Percentiles rank a stretch among this genome's conserved stretches.
phyloP scores from a whole-genome alignment of 345 rosid genomes.

The Cardamine occulta region DNA sequence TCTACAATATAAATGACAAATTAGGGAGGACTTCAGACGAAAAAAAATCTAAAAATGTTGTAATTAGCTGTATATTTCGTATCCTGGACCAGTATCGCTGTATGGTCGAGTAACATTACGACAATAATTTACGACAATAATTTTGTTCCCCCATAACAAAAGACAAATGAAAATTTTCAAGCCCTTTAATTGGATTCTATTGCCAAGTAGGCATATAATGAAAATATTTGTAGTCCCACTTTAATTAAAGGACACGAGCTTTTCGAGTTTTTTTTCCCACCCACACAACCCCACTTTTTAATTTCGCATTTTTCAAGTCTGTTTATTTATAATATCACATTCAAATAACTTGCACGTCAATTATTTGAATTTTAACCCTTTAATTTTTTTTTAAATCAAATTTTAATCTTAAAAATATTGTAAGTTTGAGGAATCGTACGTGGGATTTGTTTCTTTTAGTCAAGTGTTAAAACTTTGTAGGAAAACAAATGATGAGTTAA shows the following conservation, averaged over 20 bases:
- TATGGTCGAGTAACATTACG: slow-evolving; percentile 23
- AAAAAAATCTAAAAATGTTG: slow-evolving; percentile 6
- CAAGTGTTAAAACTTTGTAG: not conserved
- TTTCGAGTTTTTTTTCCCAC: slow-evolving; percentile 36
- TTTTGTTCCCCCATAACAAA: not conserved
- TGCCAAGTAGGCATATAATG: slow-evolving; percentile 42
- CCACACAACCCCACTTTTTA: slow-evolving; percentile 34
- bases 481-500: not conserved
- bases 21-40: not conserved
- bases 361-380: slow-evolving; percentile 18
- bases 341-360: slow-evolving; percentile 26
- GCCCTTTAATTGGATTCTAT: slow-evolving; percentile 28
- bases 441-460: slow-evolving; percentile 6
- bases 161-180: slow-evolving; percentile 20
- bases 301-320: slow-evolving; percentile 27
- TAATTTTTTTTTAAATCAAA: not conserved
- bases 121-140: not conserved
- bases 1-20: not conserved
- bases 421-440: slow-evolving; percentile 9
- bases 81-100: slow-evolving; percentile 39
- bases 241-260: slow-evolving; percentile 35
- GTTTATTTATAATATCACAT: slow-evolving; percentile 17
- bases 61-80: slow-evolving; percentile 37
- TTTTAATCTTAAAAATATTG: not conserved
- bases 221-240: slow-evolving; percentile 30